Evolutionary conservation across 352 stramenopile species (phyloP).

Genomic region (Globisporangium okanoganense): DNA sequence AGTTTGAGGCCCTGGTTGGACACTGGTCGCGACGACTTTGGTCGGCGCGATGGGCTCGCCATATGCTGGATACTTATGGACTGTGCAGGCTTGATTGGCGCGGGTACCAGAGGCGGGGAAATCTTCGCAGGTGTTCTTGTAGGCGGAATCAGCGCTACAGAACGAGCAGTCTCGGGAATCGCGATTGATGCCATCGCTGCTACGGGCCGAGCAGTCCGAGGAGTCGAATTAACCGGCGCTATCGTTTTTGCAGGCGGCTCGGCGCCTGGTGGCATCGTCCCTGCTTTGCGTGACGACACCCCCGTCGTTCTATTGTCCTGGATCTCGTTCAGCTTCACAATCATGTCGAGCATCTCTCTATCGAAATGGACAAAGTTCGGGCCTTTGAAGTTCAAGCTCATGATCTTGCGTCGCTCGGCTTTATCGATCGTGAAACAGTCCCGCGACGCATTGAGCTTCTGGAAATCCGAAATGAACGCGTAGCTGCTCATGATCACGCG

Average conservation of each 20-base stretch:
- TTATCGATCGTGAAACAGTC: not conserved
- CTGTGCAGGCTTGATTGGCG: not conserved
- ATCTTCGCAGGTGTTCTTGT: too few relatives aligned
- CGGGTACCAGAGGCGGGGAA: too few relatives aligned
- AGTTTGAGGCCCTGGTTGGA: not conserved
- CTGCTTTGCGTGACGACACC: too few relatives aligned
- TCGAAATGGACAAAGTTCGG: not conserved
- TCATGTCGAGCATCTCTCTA: not conserved
- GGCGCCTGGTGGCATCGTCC: too few relatives aligned
- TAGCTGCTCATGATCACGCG: not conserved
- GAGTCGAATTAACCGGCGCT: too few relatives aligned
- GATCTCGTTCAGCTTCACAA: not conserved
- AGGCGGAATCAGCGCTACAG: too few relatives aligned
- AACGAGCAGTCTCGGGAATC: too few relatives aligned
- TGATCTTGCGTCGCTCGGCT: not conserved
- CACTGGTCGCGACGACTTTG: not conserved
- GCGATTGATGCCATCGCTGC: too few relatives aligned
- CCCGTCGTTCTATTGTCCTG: not conserved
- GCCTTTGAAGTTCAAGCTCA: not conserved
- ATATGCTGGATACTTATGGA: not conserved
- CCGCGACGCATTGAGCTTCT: not conserved
- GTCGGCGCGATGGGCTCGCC: not conserved
- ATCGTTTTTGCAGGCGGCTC: too few relatives aligned
- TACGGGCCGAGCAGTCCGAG: too few relatives aligned
- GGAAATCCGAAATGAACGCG: not conserved